Percentiles rank a stretch among this genome's conserved stretches.
Conservation (phyloP, 257 asterid genomes). For the Solanum tarapatanum region DNA sequence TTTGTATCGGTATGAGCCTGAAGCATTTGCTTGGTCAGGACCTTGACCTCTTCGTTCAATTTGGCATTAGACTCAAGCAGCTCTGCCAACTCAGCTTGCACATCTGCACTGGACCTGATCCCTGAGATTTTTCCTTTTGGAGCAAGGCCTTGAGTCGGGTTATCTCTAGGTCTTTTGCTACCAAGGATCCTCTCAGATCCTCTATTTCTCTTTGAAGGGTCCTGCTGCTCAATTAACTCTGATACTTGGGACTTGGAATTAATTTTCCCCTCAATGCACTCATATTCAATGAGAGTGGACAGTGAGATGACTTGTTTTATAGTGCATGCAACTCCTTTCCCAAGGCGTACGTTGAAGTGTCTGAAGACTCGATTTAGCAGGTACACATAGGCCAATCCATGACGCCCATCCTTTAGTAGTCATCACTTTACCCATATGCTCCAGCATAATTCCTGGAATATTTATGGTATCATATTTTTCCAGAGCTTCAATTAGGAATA, state of each 20-base stretch:
- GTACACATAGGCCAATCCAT: not conserved
- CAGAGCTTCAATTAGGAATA: not conserved
- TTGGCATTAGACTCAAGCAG: not conserved
- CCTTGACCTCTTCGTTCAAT: not conserved
- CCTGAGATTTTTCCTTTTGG: not conserved
- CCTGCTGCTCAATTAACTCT: too few relatives aligned
- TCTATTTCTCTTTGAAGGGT: not conserved
- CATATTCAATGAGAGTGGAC: not conserved
- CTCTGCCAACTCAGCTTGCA: not conserved
- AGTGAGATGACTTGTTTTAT: not conserved
- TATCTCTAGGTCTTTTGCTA: too few relatives aligned
- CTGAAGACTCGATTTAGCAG: not conserved
- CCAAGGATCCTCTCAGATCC: too few relatives aligned
- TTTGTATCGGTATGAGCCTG: not conserved
- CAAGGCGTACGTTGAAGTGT: not conserved
- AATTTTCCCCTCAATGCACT: not conserved
- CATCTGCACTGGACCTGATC: not conserved
- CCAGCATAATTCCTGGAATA: not conserved
- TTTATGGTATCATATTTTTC: too few relatives aligned
- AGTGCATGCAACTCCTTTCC: not conserved
- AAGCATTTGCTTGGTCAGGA: not conserved
- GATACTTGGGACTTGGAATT: not conserved
- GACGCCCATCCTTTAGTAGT: not conserved
- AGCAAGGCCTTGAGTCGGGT: not conserved
- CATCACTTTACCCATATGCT: not conserved